Base-by-base conservation (phyloP, 371 early-diverging fungal species). In the Phascolomyces articulosus region DNA sequence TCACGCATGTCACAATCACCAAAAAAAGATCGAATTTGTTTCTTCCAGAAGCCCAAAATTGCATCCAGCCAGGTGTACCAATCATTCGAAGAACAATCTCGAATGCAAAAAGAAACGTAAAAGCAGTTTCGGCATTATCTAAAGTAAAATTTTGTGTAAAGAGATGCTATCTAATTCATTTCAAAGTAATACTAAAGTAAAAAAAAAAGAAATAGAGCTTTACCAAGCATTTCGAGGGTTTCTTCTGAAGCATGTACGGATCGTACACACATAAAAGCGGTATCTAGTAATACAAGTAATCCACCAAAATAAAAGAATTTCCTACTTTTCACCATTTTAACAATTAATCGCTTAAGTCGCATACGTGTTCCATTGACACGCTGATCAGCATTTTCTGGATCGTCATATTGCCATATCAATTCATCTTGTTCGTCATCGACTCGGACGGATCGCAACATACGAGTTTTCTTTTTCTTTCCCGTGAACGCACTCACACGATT, bases 401-500 rank as follows among this genome's bases (percentile, higher is more conserved):
- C 77, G 29, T 80, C 84, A 62, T 69, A 82, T 40, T 72, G 79
- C 72, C 83, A 84, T 28, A 80, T 65, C n/a, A 71, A 62, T 9
- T 79, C 66, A 16, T 72, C 74, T 40, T 61, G 69, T 24, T 64
- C 66, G 11, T 70, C 66, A 0, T 64, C 44, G 2, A 55, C 66
- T 53, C 71, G 73, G 1, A 69, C 77, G 20, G 69, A 60, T 29
- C 71, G 60, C 23, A 80, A 56, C 21, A 80, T 23, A 0, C 75
- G 69, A 18, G 69, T 62, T 1, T 65, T 55, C 24, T 72, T 75
- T 29, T 71, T 72, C 57, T 83, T 85, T 26, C 76, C 80, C 9
- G 82, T 84, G 63, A 87, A 87, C 2, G 85, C 87, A 29, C 80
- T 82, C 26, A 76, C 78, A 23, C 76, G 68, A 49, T 74, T 79